Base-by-base conservation (phyloP, 257 asterid species). In the Vinca minor region DNA sequence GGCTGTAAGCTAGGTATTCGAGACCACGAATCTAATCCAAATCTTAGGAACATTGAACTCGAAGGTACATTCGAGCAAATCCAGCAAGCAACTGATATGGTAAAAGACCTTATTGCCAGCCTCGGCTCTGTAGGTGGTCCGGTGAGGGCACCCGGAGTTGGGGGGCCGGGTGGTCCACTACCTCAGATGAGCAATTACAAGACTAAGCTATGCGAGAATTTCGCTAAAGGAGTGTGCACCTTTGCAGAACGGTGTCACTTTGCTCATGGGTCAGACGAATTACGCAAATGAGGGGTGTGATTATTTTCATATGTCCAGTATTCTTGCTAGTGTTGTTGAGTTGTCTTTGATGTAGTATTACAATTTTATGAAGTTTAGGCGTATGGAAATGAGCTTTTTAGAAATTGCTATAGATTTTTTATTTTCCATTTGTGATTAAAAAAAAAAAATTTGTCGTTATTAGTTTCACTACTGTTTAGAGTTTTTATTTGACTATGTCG, bases 191-290 rank as follows among this genome's bases (percentile, higher is more conserved):
- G 80, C 83, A 84, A 84, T 78, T 85, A 54, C 68, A 91, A 86
- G 85, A 88, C 96, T 1, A 91, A 86, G 78, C 76, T 86, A 0
- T 91, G 98, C 44, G 95, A 86, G 81, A 88, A 88, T 52, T 91
- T 86, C 45, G 28, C 78, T 3, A 86, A 83, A 56, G 98, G 98
- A 29, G 79, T 93, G 5, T 91, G 98, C 81, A 91, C 98, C 0
- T 91, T 91, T 35, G 98, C 93, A 18, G 96, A 86, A 9, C 74
- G 91, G 84, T 91, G 98, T 71, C 95, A 91, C 71, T 91, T 91
- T 46, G 98, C 98, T 4, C 98, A 91, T n/a, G 98, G 98, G 50
- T 88, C 75, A 12, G 76, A 82, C 34, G 96, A 90, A 79, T 67
- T 90, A 56, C 84, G 95, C 42, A 81, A 79, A 75, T 55, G 84